Evolutionary conservation across 1,284 basidiomycete species (phyloP).

Genomic region (Tilletia caries): DNA sequence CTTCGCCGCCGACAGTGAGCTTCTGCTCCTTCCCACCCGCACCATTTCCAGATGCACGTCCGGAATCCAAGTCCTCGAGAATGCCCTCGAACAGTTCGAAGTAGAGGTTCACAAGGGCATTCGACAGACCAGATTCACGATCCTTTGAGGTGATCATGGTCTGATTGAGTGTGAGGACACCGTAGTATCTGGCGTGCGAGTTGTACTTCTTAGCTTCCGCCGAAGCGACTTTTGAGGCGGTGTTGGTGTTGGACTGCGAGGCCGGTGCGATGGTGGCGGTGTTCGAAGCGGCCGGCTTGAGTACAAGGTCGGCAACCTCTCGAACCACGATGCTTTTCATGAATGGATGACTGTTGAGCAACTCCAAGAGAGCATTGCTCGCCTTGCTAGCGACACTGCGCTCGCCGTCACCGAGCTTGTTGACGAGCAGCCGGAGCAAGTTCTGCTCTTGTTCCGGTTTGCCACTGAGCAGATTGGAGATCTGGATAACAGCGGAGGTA

Average conservation of each 20-base stretch:
- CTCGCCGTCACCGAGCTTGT: slow-evolving; percentile 79
- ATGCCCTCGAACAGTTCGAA: slow-evolving; percentile 87
- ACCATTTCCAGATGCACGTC: slow-evolving; percentile 28
- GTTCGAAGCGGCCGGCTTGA: slow-evolving; percentile 57
- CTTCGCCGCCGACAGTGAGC: slow-evolving; percentile 29
- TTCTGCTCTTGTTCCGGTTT: slow-evolving; percentile 98
- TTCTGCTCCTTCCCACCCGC: slow-evolving; percentile 29
- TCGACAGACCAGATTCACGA: slow-evolving; percentile 72
- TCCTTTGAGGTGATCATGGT: slow-evolving; percentile 70
- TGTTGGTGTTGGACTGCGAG: slow-evolving; percentile 23
- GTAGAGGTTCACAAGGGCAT: slow-evolving; percentile 81
- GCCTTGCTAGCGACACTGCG: slow-evolving; percentile 83
- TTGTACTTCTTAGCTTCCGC: slow-evolving; percentile 34
- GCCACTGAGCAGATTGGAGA: slow-evolving; percentile 75
- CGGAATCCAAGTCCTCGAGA: slow-evolving; percentile 50
- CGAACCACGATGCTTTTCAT: slow-evolving; percentile 91
- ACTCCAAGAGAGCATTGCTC: slow-evolving; percentile 81
- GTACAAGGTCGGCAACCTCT: slow-evolving; percentile 76
- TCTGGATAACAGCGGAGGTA: slow-evolving; percentile 67
- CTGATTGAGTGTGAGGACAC: slow-evolving; percentile 89
- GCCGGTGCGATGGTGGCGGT: background rate
- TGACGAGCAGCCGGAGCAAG: slow-evolving; percentile 81
- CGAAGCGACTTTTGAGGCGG: slow-evolving; percentile 53
- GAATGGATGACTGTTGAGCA: slow-evolving; percentile 83
- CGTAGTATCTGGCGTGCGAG: slow-evolving; percentile 79